Percentiles rank a stretch among this genome's conserved stretches.
phyloP scores from a whole-genome alignment of 257 asterid genomes.

The Euphrasia confusa region DNA sequence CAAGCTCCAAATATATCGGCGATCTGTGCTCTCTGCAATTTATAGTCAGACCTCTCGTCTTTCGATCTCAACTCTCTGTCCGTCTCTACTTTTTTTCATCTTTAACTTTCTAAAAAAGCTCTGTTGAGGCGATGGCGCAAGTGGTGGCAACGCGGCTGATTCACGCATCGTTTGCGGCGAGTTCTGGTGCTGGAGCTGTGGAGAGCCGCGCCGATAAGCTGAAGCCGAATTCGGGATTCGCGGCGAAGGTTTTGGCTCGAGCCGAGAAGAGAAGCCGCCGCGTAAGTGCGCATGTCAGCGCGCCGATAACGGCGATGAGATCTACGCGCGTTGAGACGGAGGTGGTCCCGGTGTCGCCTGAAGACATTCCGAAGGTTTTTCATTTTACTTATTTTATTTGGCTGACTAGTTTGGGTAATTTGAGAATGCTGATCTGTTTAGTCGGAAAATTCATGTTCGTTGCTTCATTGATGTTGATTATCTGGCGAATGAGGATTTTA shows the following conservation, averaged over 20 bases:
- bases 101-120: slow-evolving; percentile 13
- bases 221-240: slow-evolving; percentile 46
- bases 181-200: slow-evolving; percentile 43
- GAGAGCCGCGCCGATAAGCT: slow-evolving; percentile 52
- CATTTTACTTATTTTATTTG: neutral
- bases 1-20: slow-evolving; percentile 43
- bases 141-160: slow-evolving; percentile 69
- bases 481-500: neutral
- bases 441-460: slow-evolving; percentile 5
- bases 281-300: slow-evolving; percentile 38
- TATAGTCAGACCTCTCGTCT: neutral
- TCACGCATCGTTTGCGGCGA: slow-evolving; percentile 45
- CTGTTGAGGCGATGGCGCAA: slow-evolving; percentile 49
- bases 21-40: slow-evolving; percentile 34
- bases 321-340: slow-evolving; percentile 45
- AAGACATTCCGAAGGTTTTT: slow-evolving; percentile 56
- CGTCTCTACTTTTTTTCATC: slow-evolving; percentile 16
- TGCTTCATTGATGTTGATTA: neutral
- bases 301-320: slow-evolving; percentile 48
- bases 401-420: neutral
- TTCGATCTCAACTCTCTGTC: neutral
- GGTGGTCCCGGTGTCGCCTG: slow-evolving; percentile 64
- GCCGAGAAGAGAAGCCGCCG: slow-evolving; percentile 31
- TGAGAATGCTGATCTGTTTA: slow-evolving; percentile 16
- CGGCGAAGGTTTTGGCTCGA: slow-evolving; percentile 37